Evolutionary conservation across 306 rosid species (phyloP), one percentile per base, ranked within the genome.

Genomic region (Dryas octopetala): DNA sequence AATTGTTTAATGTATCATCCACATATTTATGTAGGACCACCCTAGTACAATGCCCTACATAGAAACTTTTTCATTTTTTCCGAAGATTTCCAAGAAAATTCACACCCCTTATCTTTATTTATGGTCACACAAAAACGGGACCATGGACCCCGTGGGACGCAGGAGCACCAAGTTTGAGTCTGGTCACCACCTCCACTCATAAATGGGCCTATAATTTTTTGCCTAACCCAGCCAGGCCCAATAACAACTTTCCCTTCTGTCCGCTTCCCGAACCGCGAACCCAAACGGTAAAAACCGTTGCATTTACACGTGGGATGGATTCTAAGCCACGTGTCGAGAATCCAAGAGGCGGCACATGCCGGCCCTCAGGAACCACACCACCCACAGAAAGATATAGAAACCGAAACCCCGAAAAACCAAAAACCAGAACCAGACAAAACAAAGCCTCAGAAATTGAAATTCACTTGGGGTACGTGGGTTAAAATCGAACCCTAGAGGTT

Each of bases 401-500:
- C 23, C 13, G 9, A 23, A 47, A 9, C 54, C 9, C 61, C 3
- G 5, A 7, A 19, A 19, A 9, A 66, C 4, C 41, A 46, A 11
- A 66, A 16, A 10, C 7, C 11, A 19, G 15, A 43, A 28, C 12
- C 47, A 62, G 13, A 62, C n/a, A 28, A 61, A 58, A 58, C 3
- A 44, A 43, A n/a, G 8, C 3, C 11, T 10, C 14, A 38, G 38
- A 32, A 15, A 16, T 12, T 5, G 15, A 50, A 8, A 16, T 10
- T n/a, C n/a, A 70, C 38, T 40, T 48, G 58, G 59, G 63, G 44
- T 23, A 23, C 23, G 23, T 32, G 38, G 61, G 47, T 68, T 68
- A 68, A 68, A 68, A 47, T 67, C 47, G 4, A 28, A 32, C 61
- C 73, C 73, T 32, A 68, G 55, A n/a, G 71, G 17, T 55, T 17